These are phyloP conservation scores for Salix viminalis DNA, from an alignment of 345 rosid genomes.

Conservation along the genomic window DNA sequence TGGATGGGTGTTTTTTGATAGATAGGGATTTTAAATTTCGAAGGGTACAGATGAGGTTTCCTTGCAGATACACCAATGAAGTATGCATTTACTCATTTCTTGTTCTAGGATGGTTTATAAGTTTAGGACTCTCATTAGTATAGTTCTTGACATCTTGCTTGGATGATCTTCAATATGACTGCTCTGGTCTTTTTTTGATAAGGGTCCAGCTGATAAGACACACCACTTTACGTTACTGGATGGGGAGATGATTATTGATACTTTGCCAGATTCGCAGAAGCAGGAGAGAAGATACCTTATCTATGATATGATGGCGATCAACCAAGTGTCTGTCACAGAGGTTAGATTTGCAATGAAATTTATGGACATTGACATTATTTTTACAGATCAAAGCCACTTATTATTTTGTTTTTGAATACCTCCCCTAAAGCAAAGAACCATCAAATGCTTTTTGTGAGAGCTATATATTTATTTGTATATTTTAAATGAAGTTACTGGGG, in stretches of 20 bases:
- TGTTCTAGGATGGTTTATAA: constrained; percentile 1
- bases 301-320: constrained; percentile 89
- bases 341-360: constrained; percentile 33
- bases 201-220: constrained; percentile 72
- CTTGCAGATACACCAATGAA: constrained; percentile 59
- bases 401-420: background rate
- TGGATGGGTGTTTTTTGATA: constrained; percentile 83
- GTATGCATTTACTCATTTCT: constrained; percentile 42
- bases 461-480: background rate
- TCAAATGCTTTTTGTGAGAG: background rate
- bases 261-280: constrained; percentile 78
- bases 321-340: constrained; percentile 68
- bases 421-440: background rate
- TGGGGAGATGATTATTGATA: constrained; percentile 98
- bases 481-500: background rate
- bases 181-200: constrained; percentile 20
- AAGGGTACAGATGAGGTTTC: constrained; percentile 98
- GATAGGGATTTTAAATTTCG: constrained; percentile 86
- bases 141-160: background rate
- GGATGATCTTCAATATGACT: constrained; percentile 15
- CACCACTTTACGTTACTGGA: constrained; percentile 91
- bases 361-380: background rate
- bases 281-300: constrained; percentile 98
- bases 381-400: background rate
- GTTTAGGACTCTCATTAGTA: background rate